A percentile compares a stretch with the other conserved stretches of the same genome.
phyloP scores from a whole-genome alignment of 1,284 basidiomycete species.

The Athelia sp. region DNA sequence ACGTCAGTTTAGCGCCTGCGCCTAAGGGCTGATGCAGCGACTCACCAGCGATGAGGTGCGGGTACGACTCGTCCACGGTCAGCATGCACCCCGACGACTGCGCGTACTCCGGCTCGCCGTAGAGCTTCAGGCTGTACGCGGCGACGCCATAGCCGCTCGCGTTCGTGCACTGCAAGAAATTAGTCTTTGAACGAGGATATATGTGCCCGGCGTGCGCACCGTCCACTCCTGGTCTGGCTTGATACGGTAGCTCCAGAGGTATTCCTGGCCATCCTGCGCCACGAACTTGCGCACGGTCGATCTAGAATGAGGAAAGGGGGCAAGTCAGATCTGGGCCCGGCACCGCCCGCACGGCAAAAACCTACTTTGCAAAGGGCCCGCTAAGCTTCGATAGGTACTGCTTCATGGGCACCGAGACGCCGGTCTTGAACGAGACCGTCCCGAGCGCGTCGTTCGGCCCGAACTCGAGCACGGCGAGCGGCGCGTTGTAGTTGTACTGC shows the following conservation, averaged over 20 bases:
- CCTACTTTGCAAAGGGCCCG: slow-evolving; percentile 31
- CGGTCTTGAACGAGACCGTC: slow-evolving; percentile 38
- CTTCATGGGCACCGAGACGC: slow-evolving; percentile 39
- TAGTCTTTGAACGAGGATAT: slow-evolving; percentile 2
- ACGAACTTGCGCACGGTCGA: slow-evolving; percentile 44
- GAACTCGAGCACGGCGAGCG: slow-evolving; percentile 46
- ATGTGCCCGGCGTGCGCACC: slow-evolving; percentile 29
- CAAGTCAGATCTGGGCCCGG: neutral
- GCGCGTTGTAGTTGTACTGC: slow-evolving; percentile 30
- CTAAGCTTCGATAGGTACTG: slow-evolving; percentile 44
- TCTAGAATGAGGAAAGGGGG: slow-evolving; percentile 19
- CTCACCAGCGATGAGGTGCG: slow-evolving; percentile 49
- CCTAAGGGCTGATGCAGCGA: slow-evolving; percentile 1
- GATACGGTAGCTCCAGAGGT: slow-evolving; percentile 48
- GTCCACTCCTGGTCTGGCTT: slow-evolving; percentile 54
- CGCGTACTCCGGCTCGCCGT: slow-evolving; percentile 48
- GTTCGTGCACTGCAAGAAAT: slow-evolving; percentile 46
- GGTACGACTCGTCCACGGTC: slow-evolving; percentile 56
- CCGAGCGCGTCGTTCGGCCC: slow-evolving; percentile 45
- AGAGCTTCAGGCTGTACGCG: slow-evolving; percentile 50
- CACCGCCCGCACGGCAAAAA: neutral
- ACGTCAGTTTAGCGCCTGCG: neutral
- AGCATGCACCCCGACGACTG: slow-evolving; percentile 55
- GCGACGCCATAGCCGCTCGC: slow-evolving; percentile 45
- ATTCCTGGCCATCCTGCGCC: slow-evolving; percentile 53